These are phyloP conservation scores for Skeletonema marinoi DNA, from an alignment of 108 stramenopile genomes.

Conservation along the genomic window DNA sequence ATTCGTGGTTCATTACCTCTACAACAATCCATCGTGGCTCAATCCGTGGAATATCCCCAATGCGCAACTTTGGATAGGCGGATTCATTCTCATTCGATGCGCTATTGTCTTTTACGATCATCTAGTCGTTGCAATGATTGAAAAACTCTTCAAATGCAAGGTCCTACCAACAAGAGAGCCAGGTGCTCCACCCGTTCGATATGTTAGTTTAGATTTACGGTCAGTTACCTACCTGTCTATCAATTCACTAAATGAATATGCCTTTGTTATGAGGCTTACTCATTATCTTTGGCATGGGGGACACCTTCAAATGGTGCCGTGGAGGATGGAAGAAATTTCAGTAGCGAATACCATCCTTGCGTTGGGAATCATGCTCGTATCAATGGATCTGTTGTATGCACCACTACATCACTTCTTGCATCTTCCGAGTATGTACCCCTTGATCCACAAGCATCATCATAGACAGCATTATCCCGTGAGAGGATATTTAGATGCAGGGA, in stretches of 20 bases:
- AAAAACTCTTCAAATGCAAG: slow-evolving; percentile 45
- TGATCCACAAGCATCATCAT: slow-evolving; percentile 96
- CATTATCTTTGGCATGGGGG: slow-evolving; percentile 65
- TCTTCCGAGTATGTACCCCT: slow-evolving; percentile 73
- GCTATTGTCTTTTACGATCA: slow-evolving; percentile 73
- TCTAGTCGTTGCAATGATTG: slow-evolving; percentile 61
- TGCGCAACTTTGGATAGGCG: slow-evolving; percentile 47
- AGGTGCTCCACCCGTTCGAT: slow-evolving; percentile 53
- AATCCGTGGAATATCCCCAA: slow-evolving; percentile 64
- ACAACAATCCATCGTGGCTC: slow-evolving; percentile 53
- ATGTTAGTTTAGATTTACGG: slow-evolving; percentile 53
- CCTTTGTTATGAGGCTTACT: slow-evolving; percentile 81
- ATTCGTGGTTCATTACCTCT: slow-evolving; percentile 42
- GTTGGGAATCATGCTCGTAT: slow-evolving; percentile 76
- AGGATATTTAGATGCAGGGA: slow-evolving; percentile 92
- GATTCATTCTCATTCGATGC: slow-evolving; percentile 53
- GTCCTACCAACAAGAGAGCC: slow-evolving; percentile 66
- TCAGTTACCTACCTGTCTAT: slow-evolving; percentile 71
- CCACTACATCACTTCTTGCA: slow-evolving; percentile 87
- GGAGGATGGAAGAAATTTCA: slow-evolving; percentile 45
- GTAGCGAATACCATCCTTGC: slow-evolving; percentile 72
- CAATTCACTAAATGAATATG: slow-evolving; percentile 83
- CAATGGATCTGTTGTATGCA: slow-evolving; percentile 86
- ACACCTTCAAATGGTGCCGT: slow-evolving; percentile 1
- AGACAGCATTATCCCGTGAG: slow-evolving; percentile 88